phyloP scores from a whole-genome alignment of 495 filamentous ascomycete genomes.

The Neurospora sp. region DNA sequence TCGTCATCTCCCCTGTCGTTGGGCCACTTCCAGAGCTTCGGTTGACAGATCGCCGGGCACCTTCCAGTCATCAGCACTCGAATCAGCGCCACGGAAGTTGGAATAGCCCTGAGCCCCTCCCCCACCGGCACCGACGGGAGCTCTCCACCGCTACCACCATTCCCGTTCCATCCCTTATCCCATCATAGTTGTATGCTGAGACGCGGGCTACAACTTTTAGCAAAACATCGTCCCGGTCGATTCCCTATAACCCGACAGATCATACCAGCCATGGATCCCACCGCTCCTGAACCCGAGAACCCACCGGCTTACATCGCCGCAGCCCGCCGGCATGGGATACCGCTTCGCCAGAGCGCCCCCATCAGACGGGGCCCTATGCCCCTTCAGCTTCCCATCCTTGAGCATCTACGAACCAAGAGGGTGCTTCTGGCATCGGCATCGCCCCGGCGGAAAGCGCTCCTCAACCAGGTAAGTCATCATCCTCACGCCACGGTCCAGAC shows the following conservation, averaged over 20 bases:
- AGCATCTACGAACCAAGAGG: constrained; percentile 57
- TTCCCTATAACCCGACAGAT: not conserved
- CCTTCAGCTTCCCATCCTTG: constrained; percentile 68
- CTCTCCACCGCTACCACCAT: not conserved
- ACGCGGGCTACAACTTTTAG: not conserved
- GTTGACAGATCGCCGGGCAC: not conserved
- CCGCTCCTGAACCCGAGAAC: constrained; percentile 25
- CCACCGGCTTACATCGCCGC: constrained; percentile 36
- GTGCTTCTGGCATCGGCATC: constrained; percentile 84
- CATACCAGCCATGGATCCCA: constrained; percentile 18
- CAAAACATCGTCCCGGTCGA: not conserved
- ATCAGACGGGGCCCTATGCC: constrained; percentile 38
- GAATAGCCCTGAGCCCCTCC: not conserved
- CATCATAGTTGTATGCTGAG: not conserved
- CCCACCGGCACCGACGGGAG: not conserved
- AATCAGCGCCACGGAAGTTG: not conserved
- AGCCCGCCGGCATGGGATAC: constrained; percentile 29
- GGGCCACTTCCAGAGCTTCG: not conserved
- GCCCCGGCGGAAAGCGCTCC: constrained; percentile 71
- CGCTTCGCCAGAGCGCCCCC: constrained; percentile 22
- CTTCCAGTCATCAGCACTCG: not conserved
- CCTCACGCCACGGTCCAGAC: not conserved
- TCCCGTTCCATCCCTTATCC: not conserved
- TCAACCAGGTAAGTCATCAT: constrained; percentile 43
- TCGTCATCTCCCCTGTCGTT: not conserved